Conservation (phyloP, 805 yeast genomes). For the Cyberlindnera galapagoensis region DNA sequence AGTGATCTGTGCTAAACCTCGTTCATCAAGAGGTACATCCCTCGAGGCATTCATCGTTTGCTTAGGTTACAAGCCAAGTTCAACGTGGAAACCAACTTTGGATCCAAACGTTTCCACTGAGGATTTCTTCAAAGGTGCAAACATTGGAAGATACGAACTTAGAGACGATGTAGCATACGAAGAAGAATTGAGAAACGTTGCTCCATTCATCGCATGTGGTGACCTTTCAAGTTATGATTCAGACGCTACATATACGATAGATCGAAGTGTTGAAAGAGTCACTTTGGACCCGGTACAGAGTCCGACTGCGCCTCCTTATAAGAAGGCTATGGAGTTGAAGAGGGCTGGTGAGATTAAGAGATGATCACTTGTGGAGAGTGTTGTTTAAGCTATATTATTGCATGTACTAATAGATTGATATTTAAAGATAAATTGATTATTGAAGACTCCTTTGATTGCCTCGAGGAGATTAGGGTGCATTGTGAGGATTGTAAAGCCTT, state of each 20-base stretch:
- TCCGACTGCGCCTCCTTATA: constrained; percentile 97
- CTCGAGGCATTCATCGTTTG: constrained; percentile 93
- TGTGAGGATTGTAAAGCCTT: no score
- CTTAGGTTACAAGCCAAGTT: constrained; percentile 75
- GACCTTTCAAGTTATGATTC: constrained; percentile 84
- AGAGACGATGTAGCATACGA: constrained; percentile 38
- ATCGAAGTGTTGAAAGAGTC: constrained; percentile 26
- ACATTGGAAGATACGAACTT: constrained; percentile 47
- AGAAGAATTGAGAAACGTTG: constrained; percentile 68
- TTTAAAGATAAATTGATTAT: no score
- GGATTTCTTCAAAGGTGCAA: constrained; percentile 66
- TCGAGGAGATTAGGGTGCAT: no score
- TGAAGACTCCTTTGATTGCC: no score
- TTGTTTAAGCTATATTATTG: no score
- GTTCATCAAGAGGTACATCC: constrained; percentile 92
- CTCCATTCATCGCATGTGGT: constrained; percentile 95
- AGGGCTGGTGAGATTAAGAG: constrained; percentile 57
- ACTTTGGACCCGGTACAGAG: constrained; percentile 88
- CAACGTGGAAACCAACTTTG: constrained; percentile 72
- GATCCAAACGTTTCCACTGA: constrained; percentile 60
- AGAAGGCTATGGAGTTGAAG: constrained; percentile 82
- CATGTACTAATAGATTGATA: no score
- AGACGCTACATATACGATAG: constrained; percentile 78
- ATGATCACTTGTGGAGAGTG: no score
- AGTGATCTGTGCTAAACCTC: constrained; percentile 93